Evolutionary conservation across 768 basidiomycete species (phyloP).

Genomic region (Termitomyces sp.): DNA sequence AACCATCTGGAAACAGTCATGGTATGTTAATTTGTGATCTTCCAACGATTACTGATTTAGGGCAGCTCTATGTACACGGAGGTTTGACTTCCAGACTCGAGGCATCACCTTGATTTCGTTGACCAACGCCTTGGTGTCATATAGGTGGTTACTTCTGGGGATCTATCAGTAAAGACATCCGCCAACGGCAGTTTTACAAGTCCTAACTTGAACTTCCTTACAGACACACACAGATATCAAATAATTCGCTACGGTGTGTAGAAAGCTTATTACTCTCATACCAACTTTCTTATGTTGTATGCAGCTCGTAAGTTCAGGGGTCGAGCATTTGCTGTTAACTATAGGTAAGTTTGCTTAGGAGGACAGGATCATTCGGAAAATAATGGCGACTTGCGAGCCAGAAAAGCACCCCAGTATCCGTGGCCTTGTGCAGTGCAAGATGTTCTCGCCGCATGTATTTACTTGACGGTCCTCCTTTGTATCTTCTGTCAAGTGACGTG

Average conservation of each 20-base stretch:
- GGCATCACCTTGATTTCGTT: background rate
- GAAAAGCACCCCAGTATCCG: constrained; percentile 81
- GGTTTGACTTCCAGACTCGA: background rate
- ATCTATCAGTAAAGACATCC: background rate
- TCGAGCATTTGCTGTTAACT: background rate
- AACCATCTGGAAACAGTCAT: background rate
- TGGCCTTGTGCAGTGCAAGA: constrained; percentile 79
- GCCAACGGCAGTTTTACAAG: background rate
- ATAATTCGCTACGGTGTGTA: background rate
- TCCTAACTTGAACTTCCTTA: background rate
- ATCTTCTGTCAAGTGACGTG: background rate
- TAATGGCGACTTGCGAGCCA: constrained; percentile 14
- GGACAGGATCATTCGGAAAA: too few species aligned
- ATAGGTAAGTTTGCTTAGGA: background rate
- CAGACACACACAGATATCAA: background rate
- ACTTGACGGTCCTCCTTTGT: constrained; percentile 18
- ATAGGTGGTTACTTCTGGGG: background rate
- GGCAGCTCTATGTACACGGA: constrained; percentile 1
- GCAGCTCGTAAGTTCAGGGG: background rate
- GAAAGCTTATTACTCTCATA: background rate
- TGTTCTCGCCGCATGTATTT: constrained; percentile 65
- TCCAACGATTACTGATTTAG: background rate
- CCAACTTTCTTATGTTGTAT: background rate
- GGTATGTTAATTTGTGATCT: background rate
- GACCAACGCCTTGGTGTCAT: background rate